Percentiles rank a stretch among this genome's conserved stretches.
Conservation (phyloP, 208 protist species). For the Acanthamoeba culbertsoni region DNA sequence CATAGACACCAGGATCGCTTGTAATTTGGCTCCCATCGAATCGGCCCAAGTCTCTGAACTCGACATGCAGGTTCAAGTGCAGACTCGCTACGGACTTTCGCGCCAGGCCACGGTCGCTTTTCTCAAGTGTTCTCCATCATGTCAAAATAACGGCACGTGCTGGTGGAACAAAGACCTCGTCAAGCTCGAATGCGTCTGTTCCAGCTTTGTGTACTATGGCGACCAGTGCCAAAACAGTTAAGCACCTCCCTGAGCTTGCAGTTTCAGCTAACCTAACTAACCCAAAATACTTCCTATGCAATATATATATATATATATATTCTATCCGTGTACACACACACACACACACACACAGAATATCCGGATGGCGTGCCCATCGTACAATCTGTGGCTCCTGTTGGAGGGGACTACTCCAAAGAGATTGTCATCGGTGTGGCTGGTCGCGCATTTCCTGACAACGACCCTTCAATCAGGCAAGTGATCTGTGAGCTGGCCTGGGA, state of each 20-base stretch:
- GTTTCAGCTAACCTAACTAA: neutral
- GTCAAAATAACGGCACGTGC: neutral
- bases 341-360: neutral
- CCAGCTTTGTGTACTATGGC: neutral
- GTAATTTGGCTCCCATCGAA: neutral
- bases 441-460: neutral
- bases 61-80: neutral
- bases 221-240: neutral
- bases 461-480: neutral
- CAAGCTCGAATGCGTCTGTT: neutral
- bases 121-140: neutral
- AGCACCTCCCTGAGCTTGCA: neutral
- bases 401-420: neutral
- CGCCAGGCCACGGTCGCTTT: neutral
- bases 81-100: neutral
- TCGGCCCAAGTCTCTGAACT: neutral
- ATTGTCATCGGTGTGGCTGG: neutral
- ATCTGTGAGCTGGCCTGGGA: neutral
- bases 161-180: neutral
- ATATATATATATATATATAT: neutral
- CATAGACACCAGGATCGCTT: neutral
- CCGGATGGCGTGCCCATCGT: conserved; percentile 14
- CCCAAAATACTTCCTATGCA: neutral
- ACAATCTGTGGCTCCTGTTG: neutral
- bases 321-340: neutral